Base-by-base conservation (phyloP, 2,329 filamentous ascomycete species). In the Cordyceps militaris region DNA sequence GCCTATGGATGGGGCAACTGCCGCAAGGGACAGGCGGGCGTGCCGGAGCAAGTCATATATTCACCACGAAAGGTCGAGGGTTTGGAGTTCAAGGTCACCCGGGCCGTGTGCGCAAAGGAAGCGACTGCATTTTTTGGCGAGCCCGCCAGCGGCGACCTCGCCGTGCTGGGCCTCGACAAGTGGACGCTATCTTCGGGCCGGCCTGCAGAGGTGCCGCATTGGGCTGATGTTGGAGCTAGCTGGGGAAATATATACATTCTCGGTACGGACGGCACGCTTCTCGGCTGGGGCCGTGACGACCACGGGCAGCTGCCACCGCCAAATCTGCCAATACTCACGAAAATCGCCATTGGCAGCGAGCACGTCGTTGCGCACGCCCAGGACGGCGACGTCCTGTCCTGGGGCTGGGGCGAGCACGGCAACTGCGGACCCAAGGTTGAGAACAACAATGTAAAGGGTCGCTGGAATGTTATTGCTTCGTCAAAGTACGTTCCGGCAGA, bases 341-440 rank as follows among this genome's bases (percentile, higher is more conserved):
- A 77, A 24, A 80, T 97, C n/a, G 88, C 89, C 3, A 82, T 88
- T 47, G 94, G 94, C 0, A 97, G 93, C 67, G 94, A 97, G 71
- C 94, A 99, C 71, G 84, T 83, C n/a, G 72, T 97, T 61, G 89
- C 85, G 9, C 71, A 93, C 26, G 84, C 88, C 0, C 73, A 73
- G 10, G 76, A 80, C 21, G 83, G 83, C 1, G 81, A 86, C 52
- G 83, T 96, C 1, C 73, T 95, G 50, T 83, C 89, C 1, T 97
- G 93, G 91, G 94, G 94, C 21, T 99, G 94, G 94, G 92, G 91
- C 2, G 93, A 97, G 72, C 94, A 99, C 73, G 94, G 94, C 1
- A 99, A 99, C 69, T 99, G 94, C 70, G 94, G 94, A 3, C 82
- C 84, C 36, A 76, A 80, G 13, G 82, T 84, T 61, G 74, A 79